These are phyloP conservation scores for Scedosporium apiospermum DNA, from an alignment of 2,329 filamentous ascomycete species.

Conservation along the genomic window DNA sequence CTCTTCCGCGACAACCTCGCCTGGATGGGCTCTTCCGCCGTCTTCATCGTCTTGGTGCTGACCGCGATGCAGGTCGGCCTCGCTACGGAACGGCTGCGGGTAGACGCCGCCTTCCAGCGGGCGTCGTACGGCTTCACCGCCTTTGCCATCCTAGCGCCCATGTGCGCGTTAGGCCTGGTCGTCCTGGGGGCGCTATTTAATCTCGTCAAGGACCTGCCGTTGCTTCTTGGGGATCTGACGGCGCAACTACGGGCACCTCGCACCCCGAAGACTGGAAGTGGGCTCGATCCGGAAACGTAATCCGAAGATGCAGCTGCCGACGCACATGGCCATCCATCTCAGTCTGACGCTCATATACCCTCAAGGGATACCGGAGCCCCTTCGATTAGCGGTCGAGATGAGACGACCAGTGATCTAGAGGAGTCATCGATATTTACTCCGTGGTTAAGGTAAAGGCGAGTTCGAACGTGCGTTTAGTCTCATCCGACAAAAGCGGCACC, in stretches of 20 bases:
- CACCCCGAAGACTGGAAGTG: no score
- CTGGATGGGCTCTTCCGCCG: constrained; percentile 23
- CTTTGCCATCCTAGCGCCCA: not conserved
- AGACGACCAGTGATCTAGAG: no score
- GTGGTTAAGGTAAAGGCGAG: no score
- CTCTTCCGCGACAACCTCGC: constrained; percentile 25
- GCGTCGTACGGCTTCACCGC: not conserved
- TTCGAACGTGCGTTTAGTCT: no score
- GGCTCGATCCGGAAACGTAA: no score
- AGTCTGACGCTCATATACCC: no score
- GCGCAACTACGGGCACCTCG: not conserved
- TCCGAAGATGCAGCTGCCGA: no score
- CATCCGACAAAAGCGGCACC: no score
- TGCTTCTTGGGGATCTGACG: not conserved
- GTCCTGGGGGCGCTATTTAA: not conserved
- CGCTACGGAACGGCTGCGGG: constrained; percentile 13
- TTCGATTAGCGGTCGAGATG: no score
- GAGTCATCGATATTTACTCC: no score
- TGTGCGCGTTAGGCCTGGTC: not conserved
- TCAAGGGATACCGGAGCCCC: no score
- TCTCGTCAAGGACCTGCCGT: not conserved
- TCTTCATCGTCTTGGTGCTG: constrained; percentile 29
- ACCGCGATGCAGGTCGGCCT: constrained; percentile 33
- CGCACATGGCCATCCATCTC: no score
- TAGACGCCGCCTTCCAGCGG: not conserved